A percentile compares a stretch with the other conserved stretches of the same genome.
phyloP scores from a whole-genome alignment of 2,329 filamentous ascomycete genomes.

The Tolypocladium ophioglossoides region DNA sequence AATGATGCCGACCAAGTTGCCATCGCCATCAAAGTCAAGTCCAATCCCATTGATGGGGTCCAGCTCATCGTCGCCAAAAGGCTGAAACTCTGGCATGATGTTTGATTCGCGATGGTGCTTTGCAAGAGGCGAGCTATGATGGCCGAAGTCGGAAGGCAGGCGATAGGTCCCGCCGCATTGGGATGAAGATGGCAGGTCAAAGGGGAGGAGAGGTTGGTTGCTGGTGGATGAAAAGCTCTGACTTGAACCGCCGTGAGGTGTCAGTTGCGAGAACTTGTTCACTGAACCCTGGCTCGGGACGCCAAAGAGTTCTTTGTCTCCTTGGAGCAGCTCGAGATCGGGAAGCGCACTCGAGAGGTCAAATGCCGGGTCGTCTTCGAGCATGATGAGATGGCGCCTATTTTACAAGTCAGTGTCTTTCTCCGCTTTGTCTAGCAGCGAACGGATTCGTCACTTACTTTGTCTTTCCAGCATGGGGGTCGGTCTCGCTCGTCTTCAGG shows the following conservation, averaged over 20 bases:
- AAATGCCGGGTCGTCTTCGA: conserved; percentile 78
- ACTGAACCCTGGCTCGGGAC: conserved; percentile 26
- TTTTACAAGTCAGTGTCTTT: conserved; percentile 5
- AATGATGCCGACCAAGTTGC: conserved; percentile 32
- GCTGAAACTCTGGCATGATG: conserved; percentile 14
- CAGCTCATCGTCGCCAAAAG: conserved; percentile 28
- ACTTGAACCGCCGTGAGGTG: conserved; percentile 22
- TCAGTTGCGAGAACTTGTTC: conserved; percentile 32
- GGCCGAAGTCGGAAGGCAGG: conserved; percentile 23
- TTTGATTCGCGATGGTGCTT: conserved; percentile 11
- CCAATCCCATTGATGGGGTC: conserved; percentile 28
- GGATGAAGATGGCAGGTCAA: conserved; percentile 24
- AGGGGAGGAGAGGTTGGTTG: conserved; percentile 14
- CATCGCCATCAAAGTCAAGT: conserved; percentile 40
- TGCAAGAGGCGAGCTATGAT: conserved; percentile 16
- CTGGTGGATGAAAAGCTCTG: conserved; percentile 19
- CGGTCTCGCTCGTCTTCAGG: conserved; percentile 45
- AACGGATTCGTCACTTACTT: conserved; percentile 47
- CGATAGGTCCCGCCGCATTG: conserved; percentile 20
- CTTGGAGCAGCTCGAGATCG: conserved; percentile 24
- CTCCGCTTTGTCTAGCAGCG: conserved; percentile 8
- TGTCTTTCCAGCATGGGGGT: conserved; percentile 59
- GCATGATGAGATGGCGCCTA: conserved; percentile 65
- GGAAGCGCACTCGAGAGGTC: conserved; percentile 21
- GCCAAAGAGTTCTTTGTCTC: conserved; percentile 19